These are phyloP conservation scores for Cytospora mali DNA, from an alignment of 2,329 filamentous ascomycete species.

Conservation along the genomic window DNA sequence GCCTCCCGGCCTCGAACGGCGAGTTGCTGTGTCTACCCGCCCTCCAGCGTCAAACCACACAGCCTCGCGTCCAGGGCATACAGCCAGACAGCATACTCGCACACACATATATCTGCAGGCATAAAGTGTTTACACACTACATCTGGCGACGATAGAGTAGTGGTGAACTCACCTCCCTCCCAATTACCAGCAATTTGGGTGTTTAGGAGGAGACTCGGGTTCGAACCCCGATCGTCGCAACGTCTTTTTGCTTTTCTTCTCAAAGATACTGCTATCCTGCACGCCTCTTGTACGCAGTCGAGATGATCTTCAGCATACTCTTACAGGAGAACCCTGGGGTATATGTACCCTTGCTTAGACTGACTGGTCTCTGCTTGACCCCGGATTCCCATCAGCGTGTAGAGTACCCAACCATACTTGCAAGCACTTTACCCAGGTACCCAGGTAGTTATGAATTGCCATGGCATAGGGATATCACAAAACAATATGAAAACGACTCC, in stretches of 20 bases:
- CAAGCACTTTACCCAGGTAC: too few relatives aligned
- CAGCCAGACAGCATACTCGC: neutral
- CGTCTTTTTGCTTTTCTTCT: conserved; percentile 8
- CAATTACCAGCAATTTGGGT: conserved; percentile 9
- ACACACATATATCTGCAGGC: neutral
- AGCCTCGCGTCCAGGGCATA: too few relatives aligned
- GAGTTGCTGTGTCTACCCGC: neutral
- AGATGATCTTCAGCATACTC: neutral
- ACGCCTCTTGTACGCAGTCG: neutral
- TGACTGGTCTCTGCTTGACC: neutral
- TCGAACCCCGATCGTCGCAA: conserved; percentile 33
- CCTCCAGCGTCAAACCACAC: neutral
- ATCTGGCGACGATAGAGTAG: conserved; percentile 24
- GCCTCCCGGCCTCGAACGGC: too few relatives aligned
- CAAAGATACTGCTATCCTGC: neutral
- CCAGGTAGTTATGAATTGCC: neutral
- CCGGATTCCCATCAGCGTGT: neutral
- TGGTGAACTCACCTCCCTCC: conserved; percentile 29
- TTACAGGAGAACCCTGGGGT: neutral
- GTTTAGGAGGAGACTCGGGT: conserved; percentile 30
- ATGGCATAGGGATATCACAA: neutral
- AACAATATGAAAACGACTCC: neutral
- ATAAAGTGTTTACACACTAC: neutral
- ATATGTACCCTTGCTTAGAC: neutral
- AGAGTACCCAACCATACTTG: neutral